Evolutionary conservation across 805 yeast species (phyloP).

Genomic region (Isabelozyma pseudorhagii): DNA sequence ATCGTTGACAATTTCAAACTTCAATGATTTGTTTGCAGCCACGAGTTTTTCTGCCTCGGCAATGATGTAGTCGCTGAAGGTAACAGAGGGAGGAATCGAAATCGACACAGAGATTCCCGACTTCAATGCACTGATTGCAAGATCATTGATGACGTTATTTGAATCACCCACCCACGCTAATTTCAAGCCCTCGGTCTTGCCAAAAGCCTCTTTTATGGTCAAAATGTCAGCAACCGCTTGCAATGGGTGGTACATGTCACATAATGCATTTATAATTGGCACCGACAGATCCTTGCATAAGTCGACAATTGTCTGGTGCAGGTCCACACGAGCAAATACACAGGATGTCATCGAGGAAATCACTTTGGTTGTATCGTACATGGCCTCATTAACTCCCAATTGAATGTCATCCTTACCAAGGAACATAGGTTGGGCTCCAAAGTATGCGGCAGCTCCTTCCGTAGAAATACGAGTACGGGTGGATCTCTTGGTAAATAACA

Average conservation of each 20-base stretch:
- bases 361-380: conserved; percentile 85
- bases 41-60: conserved; percentile 54
- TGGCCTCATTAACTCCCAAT: conserved; percentile 89
- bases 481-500: conserved; percentile 86
- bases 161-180: conserved; percentile 97
- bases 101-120: conserved; percentile 78
- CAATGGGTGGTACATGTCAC: conserved; percentile 91
- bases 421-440: conserved; percentile 96
- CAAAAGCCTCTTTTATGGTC: conserved; percentile 79
- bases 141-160: conserved; percentile 91
- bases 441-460: conserved; percentile 90
- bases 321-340: conserved; percentile 91
- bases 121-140: conserved; percentile 83
- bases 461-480: conserved; percentile 93
- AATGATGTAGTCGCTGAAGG: conserved; percentile 55
- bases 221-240: conserved; percentile 91
- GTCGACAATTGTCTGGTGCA: conserved; percentile 77
- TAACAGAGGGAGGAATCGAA: conserved; percentile 78
- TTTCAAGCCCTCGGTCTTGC: conserved; percentile 58
- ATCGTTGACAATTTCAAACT: conserved; percentile 62
- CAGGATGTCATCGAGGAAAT: conserved; percentile 96
- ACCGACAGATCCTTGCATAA: conserved; percentile 77
- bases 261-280: conserved; percentile 90
- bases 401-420: conserved; percentile 96
- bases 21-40: conserved; percentile 43